Base-by-base conservation (phyloP, 495 filamentous ascomycete genomes). In the Mytilinidion resinicola region DNA sequence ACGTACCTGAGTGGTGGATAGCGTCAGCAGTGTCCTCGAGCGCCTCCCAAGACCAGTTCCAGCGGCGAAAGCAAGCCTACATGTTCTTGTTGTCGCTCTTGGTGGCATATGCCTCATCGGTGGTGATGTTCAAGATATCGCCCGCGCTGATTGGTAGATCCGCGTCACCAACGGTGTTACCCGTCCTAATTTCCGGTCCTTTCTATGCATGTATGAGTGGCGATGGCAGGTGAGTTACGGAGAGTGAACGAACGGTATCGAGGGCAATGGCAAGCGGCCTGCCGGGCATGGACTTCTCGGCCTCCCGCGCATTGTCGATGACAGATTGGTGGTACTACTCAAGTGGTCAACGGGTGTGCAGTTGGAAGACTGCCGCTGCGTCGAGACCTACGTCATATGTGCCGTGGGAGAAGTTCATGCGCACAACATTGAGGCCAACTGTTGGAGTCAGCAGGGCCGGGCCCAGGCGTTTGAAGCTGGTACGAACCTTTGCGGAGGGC, bases 371-470 rank as follows among this genome's bases (percentile, higher is more conserved):
- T 10, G 15, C 15, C 0, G n/a, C n/a, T 51, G 46, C 62, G 66
- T 70, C 67, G 52, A 67, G 67, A 65, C 72, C 61, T 69, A 85
- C 83, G 75, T 95, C 91, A 74, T 98, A 90, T 64, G 88, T 87
- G 66, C 93, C 93, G 74, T 98, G 93, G 62, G 92, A 96, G 74
- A 97, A 98, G 84, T 98, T 98, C 91, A 96, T 95, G 73, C 93
- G 95, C 62, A 96, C 93, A 60, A 98, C 90, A 74, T 96, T 96
- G 61, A 96, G 84, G 73, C 93, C 93, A 61, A 84, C 85, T 85
- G 59, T 61, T 50, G 50, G n/a, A 42, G 36, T 59, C 56, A 69
- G 72, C 55, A 73, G 59, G 33, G 38, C 55, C 60, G 38, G 15
- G 42, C 14, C 21, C 49, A 19, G 17, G 4, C 43, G 20, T 37